These are phyloP conservation scores for Aplosporella prunicola DNA, from an alignment of 2,329 filamentous ascomycete genomes.

Conservation along the genomic window DNA sequence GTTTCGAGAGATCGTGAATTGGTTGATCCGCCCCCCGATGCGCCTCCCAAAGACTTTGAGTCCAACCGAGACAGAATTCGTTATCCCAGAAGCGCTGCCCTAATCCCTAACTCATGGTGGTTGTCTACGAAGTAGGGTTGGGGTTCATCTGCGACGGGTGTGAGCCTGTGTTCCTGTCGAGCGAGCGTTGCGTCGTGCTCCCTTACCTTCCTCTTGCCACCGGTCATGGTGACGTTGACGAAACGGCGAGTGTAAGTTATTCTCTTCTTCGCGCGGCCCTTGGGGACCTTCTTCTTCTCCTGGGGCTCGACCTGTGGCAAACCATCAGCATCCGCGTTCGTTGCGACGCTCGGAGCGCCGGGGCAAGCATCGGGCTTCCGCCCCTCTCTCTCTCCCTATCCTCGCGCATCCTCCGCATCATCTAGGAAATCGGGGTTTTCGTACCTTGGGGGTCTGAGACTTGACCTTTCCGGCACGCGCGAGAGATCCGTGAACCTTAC, in stretches of 20 bases:
- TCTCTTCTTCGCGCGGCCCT: constrained; percentile 96
- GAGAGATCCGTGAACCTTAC: constrained; percentile 90
- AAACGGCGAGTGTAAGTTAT: constrained; percentile 94
- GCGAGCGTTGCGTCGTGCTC: constrained; percentile 17
- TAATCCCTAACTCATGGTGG: constrained; percentile 2
- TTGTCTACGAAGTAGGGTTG: constrained; percentile 61
- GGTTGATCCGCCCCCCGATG: too few relatives aligned
- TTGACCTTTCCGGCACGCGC: constrained; percentile 97
- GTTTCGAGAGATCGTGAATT: too few relatives aligned
- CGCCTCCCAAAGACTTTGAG: too few relatives aligned
- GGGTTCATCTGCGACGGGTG: constrained; percentile 62
- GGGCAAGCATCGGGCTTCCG: too few relatives aligned
- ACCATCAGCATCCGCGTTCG: constrained; percentile 6
- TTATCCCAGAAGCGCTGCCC: constrained; percentile 10
- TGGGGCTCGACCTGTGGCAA: constrained; percentile 63
- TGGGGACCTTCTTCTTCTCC: constrained; percentile 95
- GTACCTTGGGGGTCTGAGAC: constrained; percentile 87
- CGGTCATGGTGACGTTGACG: constrained; percentile 94
- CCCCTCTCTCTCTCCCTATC: not conserved
- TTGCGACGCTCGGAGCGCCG: too few relatives aligned
- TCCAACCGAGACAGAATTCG: too few relatives aligned
- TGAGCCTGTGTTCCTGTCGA: constrained; percentile 8
- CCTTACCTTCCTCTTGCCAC: constrained; percentile 94
- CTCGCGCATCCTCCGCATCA: not conserved
- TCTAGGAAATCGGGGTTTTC: constrained; percentile 22